Evolutionary conservation across 331 rosid species (phyloP).

Genomic region (Quercus lobata): DNA sequence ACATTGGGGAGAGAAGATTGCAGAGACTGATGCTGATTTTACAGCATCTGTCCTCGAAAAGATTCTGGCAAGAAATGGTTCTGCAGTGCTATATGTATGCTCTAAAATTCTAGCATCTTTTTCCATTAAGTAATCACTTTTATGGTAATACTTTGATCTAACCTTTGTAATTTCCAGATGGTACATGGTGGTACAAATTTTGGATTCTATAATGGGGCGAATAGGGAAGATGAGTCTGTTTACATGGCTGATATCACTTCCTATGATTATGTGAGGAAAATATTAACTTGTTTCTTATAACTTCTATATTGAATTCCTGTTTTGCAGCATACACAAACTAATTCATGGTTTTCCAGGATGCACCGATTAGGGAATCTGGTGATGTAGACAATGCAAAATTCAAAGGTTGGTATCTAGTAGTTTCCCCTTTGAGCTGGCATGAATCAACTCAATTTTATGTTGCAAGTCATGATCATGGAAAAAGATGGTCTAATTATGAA

Average conservation of each 20-base stretch:
- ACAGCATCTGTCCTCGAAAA: constrained; percentile 68
- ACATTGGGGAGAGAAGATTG: constrained; percentile 86
- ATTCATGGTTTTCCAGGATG: constrained; percentile 61
- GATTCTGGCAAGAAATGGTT: constrained; percentile 76
- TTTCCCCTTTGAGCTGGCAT: constrained; percentile 1
- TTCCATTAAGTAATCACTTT: constrained; percentile 12
- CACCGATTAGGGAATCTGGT: constrained; percentile 88
- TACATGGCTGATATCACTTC: constrained; percentile 90
- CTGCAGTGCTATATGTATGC: constrained; percentile 85
- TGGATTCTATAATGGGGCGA: constrained; percentile 91
- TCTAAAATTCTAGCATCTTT: constrained; percentile 6
- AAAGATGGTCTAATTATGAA: constrained; percentile 14
- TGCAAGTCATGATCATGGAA: constrained; percentile 7
- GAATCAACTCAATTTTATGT: constrained; percentile 4
- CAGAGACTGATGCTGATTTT: constrained; percentile 60
- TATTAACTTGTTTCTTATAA: constrained; percentile 9
- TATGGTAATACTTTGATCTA: constrained; percentile 15
- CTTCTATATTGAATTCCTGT: constrained; percentile 17
- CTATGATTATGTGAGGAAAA: constrained; percentile 75
- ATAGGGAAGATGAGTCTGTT: constrained; percentile 55
- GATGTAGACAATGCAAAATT: constrained; percentile 80
- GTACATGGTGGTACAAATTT: constrained; percentile 96
- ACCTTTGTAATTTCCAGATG: constrained; percentile 56
- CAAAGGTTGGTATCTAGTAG: constrained; percentile 44
- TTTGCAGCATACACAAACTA: constrained; percentile 12